Base-by-base conservation (phyloP, 106 monocot genomes). In the Hemerocallis citrina region DNA sequence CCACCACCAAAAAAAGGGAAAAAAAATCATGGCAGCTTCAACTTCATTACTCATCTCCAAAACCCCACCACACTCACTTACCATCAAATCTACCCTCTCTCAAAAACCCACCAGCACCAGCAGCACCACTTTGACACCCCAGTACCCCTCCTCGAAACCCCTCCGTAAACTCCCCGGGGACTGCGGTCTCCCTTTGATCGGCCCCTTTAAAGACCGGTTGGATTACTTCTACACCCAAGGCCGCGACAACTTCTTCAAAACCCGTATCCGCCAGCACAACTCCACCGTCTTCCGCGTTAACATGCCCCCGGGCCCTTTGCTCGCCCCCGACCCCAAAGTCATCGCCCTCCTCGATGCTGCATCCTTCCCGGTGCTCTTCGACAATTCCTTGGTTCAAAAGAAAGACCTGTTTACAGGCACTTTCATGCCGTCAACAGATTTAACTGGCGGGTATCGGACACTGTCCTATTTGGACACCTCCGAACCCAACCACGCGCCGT, bases 371-470 rank as follows among this genome's bases (percentile, higher is more conserved):
- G 71, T 76, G 28, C 95, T 95, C 68, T 95, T 95, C 76, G 95
- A 95, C 69, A 77, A 70, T 21, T 61, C 55, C 44, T 78, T 84
- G n/a, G 95, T 95, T 50, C 89, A 95, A 35, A 95, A 95, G 75
- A 77, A 72, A 23, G 86, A 90, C 55, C 61, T 95, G 34, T 95
- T 95, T 81, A 90, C 89, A 27, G 95, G 95, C 55, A 95, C 95
- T 30, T 95, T 65, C 89, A 72, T 64, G 71, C 95, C 95, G 13
- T 86, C 89, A 74, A 63, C 71, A 31, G 66, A 75, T 6, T 69
- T 95, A 63, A 89, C 89, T 28, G 95, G 95, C 38, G 89, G 89
- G 11, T 77, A 60, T 78, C 86, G 95, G 27, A 57, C 81, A 16
- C 78, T 90, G 30, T 90, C 95, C 64, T 95, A 86, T 72, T 73